Evolutionary conservation across 345 rosid genomes (phyloP).

Genomic region (Pugionium cornutum): DNA sequence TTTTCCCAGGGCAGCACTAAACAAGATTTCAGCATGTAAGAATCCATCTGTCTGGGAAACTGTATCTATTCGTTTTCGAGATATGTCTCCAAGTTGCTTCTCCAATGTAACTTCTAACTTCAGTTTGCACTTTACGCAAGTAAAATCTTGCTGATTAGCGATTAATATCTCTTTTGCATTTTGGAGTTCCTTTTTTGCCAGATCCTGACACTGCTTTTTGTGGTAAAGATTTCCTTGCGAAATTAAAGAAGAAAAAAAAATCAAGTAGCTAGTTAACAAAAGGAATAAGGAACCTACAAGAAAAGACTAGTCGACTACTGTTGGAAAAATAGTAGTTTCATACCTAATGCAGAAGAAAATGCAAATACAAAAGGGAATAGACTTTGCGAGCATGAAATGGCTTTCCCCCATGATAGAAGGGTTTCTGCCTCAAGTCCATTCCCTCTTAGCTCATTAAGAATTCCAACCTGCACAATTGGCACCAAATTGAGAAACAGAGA

Average conservation of each 20-base stretch:
- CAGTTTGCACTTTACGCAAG: conserved; percentile 69
- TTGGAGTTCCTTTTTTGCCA: conserved; percentile 68
- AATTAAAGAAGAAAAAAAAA: conserved; percentile 26
- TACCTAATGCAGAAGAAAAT: conserved; percentile 81
- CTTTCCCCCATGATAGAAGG: conserved; percentile 77
- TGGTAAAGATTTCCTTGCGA: conserved; percentile 66
- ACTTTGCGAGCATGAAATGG: conserved; percentile 58
- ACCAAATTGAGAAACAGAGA: conserved; percentile 23
- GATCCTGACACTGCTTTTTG: conserved; percentile 58
- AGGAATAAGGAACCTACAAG: conserved; percentile 17
- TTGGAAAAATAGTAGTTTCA: conserved; percentile 6
- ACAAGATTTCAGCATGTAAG: conserved; percentile 60
- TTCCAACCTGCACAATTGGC: conserved; percentile 59
- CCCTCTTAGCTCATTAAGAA: conserved; percentile 70
- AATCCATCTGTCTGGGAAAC: conserved; percentile 44
- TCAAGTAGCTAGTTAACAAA: conserved; percentile 24
- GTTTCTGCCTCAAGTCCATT: conserved; percentile 82
- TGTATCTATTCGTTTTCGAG: conserved; percentile 42
- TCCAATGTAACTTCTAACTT: conserved; percentile 61
- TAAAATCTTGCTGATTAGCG: conserved; percentile 37
- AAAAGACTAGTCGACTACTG: not conserved
- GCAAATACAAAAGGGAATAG: conserved; percentile 63
- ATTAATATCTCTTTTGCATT: conserved; percentile 56
- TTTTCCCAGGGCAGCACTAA: conserved; percentile 61
- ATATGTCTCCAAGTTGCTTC: conserved; percentile 75